A percentile compares a stretch with the other conserved stretches of the same genome.
phyloP scores from a whole-genome alignment of 768 basidiomycete species.

The Xerocomellus intermedius region DNA sequence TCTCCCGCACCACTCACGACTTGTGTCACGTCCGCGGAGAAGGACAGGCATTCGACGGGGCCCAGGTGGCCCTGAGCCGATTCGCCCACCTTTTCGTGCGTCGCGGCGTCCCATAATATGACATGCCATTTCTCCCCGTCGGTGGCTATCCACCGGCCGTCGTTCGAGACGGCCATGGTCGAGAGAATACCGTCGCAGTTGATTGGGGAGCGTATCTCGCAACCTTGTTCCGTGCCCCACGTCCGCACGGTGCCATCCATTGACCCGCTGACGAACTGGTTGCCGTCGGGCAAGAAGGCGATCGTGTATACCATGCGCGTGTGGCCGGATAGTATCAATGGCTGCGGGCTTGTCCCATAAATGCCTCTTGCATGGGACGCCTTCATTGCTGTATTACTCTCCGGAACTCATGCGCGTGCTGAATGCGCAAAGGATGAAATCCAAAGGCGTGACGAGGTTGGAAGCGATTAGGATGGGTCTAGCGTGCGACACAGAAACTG shows the following conservation, averaged over 20 bases:
- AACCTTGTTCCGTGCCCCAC: neutral
- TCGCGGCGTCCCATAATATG: conserved; percentile 1
- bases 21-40: neutral
- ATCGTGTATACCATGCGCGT: neutral
- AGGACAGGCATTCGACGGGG: neutral
- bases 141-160: conserved; percentile 11
- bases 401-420: neutral
- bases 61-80: neutral
- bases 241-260: neutral
- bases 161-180: conserved; percentile 1
- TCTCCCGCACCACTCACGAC: conserved; percentile 3
- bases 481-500: neutral
- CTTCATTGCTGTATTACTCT: neutral
- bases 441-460: neutral
- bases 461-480: neutral
- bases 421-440: no score
- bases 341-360: neutral
- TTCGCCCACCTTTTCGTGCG: neutral
- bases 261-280: conserved; percentile 5
- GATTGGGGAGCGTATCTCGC: neutral
- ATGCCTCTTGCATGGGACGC: neutral
- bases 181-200: neutral
- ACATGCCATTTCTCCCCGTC: conserved; percentile 5
- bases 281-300: conserved; percentile 1
- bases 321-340: conserved; percentile 2